Conservation (phyloP, 176 grass and related monocot species). For the Coix lacrymajobi region DNA sequence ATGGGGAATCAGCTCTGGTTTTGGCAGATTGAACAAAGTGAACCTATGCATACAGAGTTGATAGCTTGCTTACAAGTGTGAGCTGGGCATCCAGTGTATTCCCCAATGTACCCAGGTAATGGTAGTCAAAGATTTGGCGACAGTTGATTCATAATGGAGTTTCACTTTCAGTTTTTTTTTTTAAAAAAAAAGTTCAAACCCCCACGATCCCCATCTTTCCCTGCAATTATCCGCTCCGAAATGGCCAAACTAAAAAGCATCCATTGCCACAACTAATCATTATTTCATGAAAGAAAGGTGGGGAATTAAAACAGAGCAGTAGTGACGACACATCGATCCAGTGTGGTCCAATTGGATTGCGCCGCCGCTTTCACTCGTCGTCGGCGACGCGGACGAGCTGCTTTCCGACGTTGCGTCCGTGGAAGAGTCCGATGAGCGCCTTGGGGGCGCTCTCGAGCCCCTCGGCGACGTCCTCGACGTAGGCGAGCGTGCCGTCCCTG, state of each 20-base stretch:
- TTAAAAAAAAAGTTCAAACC: too few species aligned
- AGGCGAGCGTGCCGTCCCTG: conserved; percentile 38
- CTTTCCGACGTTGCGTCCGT: conserved; percentile 65
- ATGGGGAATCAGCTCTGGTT: too few species aligned
- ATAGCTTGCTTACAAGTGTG: too few species aligned
- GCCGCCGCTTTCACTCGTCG: background rate
- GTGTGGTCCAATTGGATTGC: background rate
- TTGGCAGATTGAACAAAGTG: too few species aligned
- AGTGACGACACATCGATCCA: background rate
- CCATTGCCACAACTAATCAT: background rate
- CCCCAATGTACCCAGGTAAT: too few species aligned
- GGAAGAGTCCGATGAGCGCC: conserved; percentile 53
- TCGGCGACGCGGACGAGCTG: conserved; percentile 51
- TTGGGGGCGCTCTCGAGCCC: conserved; percentile 49
- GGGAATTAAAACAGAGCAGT: background rate
- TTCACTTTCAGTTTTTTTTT: too few species aligned
- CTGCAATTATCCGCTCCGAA: too few species aligned
- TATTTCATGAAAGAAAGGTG: background rate
- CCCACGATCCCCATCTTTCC: too few species aligned
- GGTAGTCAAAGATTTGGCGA: too few species aligned
- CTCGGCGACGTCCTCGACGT: conserved; percentile 51
- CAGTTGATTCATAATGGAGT: too few species aligned
- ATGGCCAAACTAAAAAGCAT: background rate
- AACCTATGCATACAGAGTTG: too few species aligned
- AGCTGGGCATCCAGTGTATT: too few species aligned